Conservation (phyloP, 2,329 filamentous ascomycete genomes). For the Shiraia sp. region DNA sequence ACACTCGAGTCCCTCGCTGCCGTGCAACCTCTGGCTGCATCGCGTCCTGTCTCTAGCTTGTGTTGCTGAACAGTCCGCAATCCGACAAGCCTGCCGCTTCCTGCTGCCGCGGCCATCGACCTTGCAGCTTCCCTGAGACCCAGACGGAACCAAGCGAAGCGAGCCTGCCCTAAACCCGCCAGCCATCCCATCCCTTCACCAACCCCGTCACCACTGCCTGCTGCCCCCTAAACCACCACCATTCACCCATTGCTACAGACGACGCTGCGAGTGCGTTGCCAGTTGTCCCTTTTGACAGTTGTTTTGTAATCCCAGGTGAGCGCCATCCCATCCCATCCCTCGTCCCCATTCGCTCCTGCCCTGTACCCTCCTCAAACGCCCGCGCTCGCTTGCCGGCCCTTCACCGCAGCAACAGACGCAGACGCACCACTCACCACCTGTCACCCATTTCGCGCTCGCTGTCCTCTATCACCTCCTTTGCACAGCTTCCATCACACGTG, state of each 20-base stretch:
- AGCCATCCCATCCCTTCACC: slow-evolving; percentile 33
- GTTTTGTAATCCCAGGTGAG: slow-evolving; percentile 37
- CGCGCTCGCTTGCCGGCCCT: slow-evolving; percentile 7
- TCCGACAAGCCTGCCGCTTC: slow-evolving; percentile 22
- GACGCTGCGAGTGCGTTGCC: background rate
- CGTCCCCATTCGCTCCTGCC: slow-evolving; percentile 9
- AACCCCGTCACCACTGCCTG: slow-evolving; percentile 11
- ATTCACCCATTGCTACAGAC: slow-evolving; percentile 1
- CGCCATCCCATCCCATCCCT: slow-evolving; percentile 11
- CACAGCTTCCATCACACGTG: background rate
- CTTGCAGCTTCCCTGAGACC: slow-evolving; percentile 33
- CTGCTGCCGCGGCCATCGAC: slow-evolving; percentile 25
- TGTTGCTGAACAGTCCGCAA: slow-evolving; percentile 21
- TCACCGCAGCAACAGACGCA: slow-evolving; percentile 1
- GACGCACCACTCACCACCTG: slow-evolving; percentile 3
- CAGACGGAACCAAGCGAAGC: slow-evolving; percentile 24
- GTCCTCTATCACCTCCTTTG: slow-evolving; percentile 2
- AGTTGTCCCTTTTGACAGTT: slow-evolving; percentile 1
- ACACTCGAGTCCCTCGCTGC: slow-evolving; percentile 22
- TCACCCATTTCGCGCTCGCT: background rate
- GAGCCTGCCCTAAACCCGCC: slow-evolving; percentile 33
- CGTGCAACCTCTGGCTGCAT: slow-evolving; percentile 25
- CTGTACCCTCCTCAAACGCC: slow-evolving; percentile 11
- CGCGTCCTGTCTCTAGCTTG: slow-evolving; percentile 27
- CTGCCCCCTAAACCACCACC: slow-evolving; percentile 4